Evolutionary conservation across 441 rosid genomes (phyloP), one percentile per base, ranked within the genome.

Genomic region (Erodium chrysanthum): DNA sequence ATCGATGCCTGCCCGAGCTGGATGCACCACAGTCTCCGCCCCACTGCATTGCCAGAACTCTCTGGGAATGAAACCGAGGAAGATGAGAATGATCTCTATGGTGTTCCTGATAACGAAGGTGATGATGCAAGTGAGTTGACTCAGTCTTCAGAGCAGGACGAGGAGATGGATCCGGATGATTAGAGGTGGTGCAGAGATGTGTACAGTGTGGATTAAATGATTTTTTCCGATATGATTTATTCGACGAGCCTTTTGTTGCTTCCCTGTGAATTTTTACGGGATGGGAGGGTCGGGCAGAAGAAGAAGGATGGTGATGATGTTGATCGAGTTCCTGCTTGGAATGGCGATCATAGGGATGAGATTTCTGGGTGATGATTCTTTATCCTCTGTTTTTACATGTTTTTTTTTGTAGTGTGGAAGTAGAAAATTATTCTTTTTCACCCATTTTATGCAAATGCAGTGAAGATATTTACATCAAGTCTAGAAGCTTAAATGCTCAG

Each of bases 101-200:
- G 20, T 6, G 4, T 50, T 6, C 58, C 22, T 1, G 58, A 50
- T 15, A 15, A 50, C 7, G 58, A 50, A 25, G 50, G n/a, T 15
- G 66, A 29, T 65, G 54, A 60, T n/a, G n/a, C 46, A 40, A 14
- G 23, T 5, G 69, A 54, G 23, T 70, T 68, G 0, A 54, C 73
- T 37, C 73, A 61, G 14, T 54, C 73, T 66, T 23, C 46, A 1
- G 73, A 70, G 63, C 73, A 31, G 33, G 73, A 70, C 5, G 73
- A 70, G 64, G 69, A 70, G 50, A 70, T 65, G 68, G 73, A 70
- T 65, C 73, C 73, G n/a, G 67, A 70, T 35, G 73, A 70, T 50
- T 70, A 70, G 68, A 17, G 46, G 18, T 58, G 15, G 29, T 25
- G 29, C 2, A 58, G 4, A 8, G 17, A 10, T 9, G 20, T 20